A percentile compares a stretch with the other conserved stretches of the same genome.
phyloP scores from a whole-genome alignment of 208 protist species.

The Acanthamoeba lenticulata region DNA sequence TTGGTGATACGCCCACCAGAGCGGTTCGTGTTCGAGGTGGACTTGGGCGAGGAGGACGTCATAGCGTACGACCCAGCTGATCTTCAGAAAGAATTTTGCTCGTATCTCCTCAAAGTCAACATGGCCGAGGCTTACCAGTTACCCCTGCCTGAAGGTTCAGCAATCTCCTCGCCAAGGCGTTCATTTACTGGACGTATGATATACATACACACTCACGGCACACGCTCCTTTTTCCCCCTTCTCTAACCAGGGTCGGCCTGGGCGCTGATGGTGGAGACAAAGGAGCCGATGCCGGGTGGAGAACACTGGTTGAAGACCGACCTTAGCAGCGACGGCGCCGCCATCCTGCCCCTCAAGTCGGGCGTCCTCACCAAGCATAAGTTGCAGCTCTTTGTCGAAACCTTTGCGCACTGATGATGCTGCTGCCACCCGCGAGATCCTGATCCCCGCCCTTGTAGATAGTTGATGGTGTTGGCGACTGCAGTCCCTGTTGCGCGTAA shows the following conservation, averaged over 20 bases:
- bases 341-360: constrained; percentile 38
- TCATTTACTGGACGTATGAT: too few species aligned
- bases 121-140: constrained; percentile 54
- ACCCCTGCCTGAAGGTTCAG: constrained; percentile 29
- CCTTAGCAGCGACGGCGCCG: background rate
- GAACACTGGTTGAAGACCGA: constrained; percentile 34
- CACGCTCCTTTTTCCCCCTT: too few species aligned
- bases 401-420: background rate
- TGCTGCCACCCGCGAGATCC: too few species aligned
- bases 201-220: too few species aligned
- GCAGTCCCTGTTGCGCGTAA: too few species aligned
- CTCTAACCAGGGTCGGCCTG: background rate
- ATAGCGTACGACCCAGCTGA: background rate
- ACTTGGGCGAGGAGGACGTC: constrained; percentile 37
- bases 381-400: constrained; percentile 21
- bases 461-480: too few species aligned
- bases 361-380: background rate
- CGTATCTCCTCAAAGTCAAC: constrained; percentile 60
- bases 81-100: constrained; percentile 46
- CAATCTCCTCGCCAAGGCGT: too few species aligned
- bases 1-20: background rate
- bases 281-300: constrained; percentile 40
- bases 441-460: too few species aligned
- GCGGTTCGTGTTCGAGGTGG: constrained; percentile 49
- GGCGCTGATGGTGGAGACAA: constrained; percentile 49